Base-by-base conservation (phyloP, 2,329 filamentous ascomycete genomes). In the Metarhizium sp. region DNA sequence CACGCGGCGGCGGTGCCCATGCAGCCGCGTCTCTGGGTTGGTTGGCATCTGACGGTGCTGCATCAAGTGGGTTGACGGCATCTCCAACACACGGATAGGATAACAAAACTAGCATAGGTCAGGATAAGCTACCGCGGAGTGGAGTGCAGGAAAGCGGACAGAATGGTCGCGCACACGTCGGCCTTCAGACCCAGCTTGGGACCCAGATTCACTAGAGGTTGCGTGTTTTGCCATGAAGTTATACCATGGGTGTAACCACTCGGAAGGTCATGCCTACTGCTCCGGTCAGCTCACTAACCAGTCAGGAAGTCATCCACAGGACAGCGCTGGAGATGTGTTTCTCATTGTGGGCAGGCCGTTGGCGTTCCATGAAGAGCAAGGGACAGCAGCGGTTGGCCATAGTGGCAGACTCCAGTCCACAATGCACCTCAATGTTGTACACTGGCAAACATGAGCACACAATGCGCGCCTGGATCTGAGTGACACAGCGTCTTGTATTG, bases 31-130 rank as follows among this genome's bases (percentile, higher is more conserved):
- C 42, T 52, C 34, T 50, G 52, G 54, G 52, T 54, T 58, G 57
- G 57, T 32, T 60, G 50, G 52, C 52, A 49, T 42, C 50, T 54
- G 48, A 45, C 51, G 46, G 53, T 52, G 57, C 57, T 57, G 59
- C 59, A 55, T 53, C 48, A 49, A 59, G 58, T 59, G 58, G 58
- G 53, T 57, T 58, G 57, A 55, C 54, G 53, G 51, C 45, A 55
- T 58, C 54, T 53, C 46, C 47, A 50, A 52, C 49, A 40, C 45
- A 53, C 29, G 29, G 18, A 16, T 45, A 42, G 16, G 25, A 16
- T 25, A 29, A 18, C 30, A 38, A 14, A 50, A 25, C 10, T 18
- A 6, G n/a, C 18, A 25, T 25, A 48, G 45, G 48, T 46, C 30
- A 53, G 47, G 54, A 50, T 20, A 43, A 45, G 51, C 43, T 50